phyloP scores from a whole-genome alignment of 345 rosid species.

The Boechera divaricarpa region DNA sequence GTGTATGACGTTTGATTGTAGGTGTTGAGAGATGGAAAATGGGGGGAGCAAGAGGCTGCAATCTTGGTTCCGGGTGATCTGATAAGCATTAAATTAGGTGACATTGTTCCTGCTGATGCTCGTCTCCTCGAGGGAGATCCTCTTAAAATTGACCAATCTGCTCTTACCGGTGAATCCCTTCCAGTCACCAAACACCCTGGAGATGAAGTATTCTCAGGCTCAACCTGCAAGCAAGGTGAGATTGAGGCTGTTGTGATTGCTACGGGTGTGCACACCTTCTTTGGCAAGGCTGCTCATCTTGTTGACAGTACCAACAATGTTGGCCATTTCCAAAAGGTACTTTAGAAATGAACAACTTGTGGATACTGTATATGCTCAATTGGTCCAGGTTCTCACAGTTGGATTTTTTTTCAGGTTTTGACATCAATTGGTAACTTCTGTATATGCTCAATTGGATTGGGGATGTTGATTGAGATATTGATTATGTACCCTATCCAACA shows the following conservation, averaged over 20 bases:
- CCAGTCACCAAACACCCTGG: conserved; percentile 79
- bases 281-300: conserved; percentile 96
- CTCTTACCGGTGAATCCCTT: conserved; percentile 90
- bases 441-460: conserved; percentile 84
- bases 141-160: conserved; percentile 88
- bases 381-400: background rate
- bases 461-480: conserved; percentile 76
- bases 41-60: conserved; percentile 83
- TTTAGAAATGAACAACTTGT: background rate
- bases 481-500: conserved; percentile 86
- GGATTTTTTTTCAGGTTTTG: conserved; percentile 54
- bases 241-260: conserved; percentile 92
- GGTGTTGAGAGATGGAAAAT: conserved; percentile 86
- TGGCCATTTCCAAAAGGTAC: conserved; percentile 94
- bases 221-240: conserved; percentile 97
- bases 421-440: conserved; percentile 97
- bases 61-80: conserved; percentile 90
- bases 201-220: conserved; percentile 80
- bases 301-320: conserved; percentile 92
- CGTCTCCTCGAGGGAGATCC: conserved; percentile 95
- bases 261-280: conserved; percentile 94
- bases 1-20: conserved; percentile 10
- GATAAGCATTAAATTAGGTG: conserved; percentile 89
- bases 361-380: background rate
- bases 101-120: conserved; percentile 90